Evolutionary conservation across 108 stramenopile genomes (phyloP).

Genomic region (Cyclostephanos tholiformis): DNA sequence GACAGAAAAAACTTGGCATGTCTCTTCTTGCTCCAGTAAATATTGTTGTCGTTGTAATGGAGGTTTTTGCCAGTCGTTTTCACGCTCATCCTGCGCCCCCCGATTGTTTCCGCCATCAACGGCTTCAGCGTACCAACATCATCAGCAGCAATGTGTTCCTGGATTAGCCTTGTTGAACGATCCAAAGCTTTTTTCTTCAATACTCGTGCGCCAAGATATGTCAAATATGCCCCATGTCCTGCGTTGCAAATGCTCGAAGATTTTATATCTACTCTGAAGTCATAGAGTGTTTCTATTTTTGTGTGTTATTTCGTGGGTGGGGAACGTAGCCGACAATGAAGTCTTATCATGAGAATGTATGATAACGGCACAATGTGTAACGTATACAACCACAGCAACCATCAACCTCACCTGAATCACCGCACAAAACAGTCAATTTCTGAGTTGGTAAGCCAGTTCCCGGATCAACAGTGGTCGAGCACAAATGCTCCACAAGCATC

Average conservation of each 20-base stretch:
- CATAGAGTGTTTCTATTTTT: slow-evolving; percentile 57
- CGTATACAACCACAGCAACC: not conserved
- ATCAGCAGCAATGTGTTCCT: slow-evolving; percentile 3
- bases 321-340: no score
- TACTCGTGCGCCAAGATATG: slow-evolving; percentile 62
- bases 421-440: slow-evolving; percentile 12
- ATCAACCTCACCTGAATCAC: slow-evolving; percentile 12
- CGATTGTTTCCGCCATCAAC: slow-evolving; percentile 22
- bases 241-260: slow-evolving; percentile 60
- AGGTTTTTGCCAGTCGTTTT: slow-evolving; percentile 53
- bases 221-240: slow-evolving; percentile 75
- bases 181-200: slow-evolving; percentile 26
- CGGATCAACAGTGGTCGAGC: slow-evolving; percentile 12
- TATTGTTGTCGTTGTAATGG: slow-evolving; percentile 45
- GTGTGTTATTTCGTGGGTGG: not conserved
- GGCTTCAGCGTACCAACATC: slow-evolving; percentile 5
- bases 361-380: not conserved
- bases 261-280: slow-evolving; percentile 52
- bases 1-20: not conserved
- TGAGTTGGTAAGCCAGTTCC: slow-evolving; percentile 15
- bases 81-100: slow-evolving; percentile 45
- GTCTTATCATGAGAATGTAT: not conserved
- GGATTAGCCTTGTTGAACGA: slow-evolving; percentile 12
- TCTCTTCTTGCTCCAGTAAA: slow-evolving; percentile 39
- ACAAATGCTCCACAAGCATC: slow-evolving; percentile 24